Conservation (phyloP, 352 stramenopile species). For the Sclerospora graminicola region DNA sequence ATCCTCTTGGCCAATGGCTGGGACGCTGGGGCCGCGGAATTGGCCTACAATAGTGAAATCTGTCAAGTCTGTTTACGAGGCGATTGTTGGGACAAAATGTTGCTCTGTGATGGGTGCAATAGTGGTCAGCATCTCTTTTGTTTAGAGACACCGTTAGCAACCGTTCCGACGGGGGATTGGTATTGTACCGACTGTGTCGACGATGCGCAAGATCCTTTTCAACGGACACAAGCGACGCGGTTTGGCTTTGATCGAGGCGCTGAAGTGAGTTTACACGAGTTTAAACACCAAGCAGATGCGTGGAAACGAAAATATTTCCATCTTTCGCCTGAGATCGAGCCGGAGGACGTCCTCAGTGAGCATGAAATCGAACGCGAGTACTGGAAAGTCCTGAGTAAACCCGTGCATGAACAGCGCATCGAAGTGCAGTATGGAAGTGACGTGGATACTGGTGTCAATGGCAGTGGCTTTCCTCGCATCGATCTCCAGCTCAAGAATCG, state of each 20-base stretch:
- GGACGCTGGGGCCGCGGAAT: slow-evolving; percentile 47
- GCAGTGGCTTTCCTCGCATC: slow-evolving; percentile 77
- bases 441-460: slow-evolving; percentile 76
- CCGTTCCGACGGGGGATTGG: slow-evolving; percentile 66
- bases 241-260: slow-evolving; percentile 80
- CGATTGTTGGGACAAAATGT: slow-evolving; percentile 71
- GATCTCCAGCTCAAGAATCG: slow-evolving; percentile 50
- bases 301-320: slow-evolving; percentile 80
- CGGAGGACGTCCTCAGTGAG: slow-evolving; percentile 40
- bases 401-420: slow-evolving; percentile 60
- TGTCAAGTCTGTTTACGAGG: slow-evolving; percentile 77
- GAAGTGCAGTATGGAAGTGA: slow-evolving; percentile 91
- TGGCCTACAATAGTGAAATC: slow-evolving; percentile 72
- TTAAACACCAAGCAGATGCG: slow-evolving; percentile 71
- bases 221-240: slow-evolving; percentile 38
- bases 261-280: slow-evolving; percentile 71
- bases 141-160: slow-evolving; percentile 37
- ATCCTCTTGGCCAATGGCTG: slow-evolving; percentile 78
- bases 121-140: slow-evolving; percentile 78
- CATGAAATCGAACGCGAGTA: slow-evolving; percentile 81
- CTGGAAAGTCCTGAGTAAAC: slow-evolving; percentile 79
- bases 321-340: slow-evolving; percentile 18
- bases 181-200: slow-evolving; percentile 66
- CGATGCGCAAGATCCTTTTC: slow-evolving; percentile 31
- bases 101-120: slow-evolving; percentile 77